These are phyloP conservation scores for Rhodosporidiobolus sp. DNA, from an alignment of 768 basidiomycete genomes.

Conservation along the genomic window DNA sequence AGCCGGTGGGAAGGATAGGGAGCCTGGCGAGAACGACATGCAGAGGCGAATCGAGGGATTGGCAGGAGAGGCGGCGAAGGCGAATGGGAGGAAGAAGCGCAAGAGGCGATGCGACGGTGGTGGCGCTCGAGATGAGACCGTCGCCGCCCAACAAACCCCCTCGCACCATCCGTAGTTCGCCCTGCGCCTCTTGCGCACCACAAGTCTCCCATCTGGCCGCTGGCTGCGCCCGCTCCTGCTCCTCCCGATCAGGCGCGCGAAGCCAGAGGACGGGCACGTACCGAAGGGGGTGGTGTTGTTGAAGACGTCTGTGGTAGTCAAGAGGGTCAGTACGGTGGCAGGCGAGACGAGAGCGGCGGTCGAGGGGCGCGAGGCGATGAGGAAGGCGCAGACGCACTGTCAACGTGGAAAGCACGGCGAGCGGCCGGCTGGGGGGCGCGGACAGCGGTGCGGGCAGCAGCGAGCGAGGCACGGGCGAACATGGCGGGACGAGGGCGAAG, in stretches of 20 bases:
- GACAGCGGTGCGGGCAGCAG: constrained; percentile 16
- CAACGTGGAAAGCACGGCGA: constrained; percentile 33
- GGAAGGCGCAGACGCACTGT: constrained; percentile 21
- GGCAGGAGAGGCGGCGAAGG: no score
- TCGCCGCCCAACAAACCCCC: no score
- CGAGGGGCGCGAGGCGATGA: neutral
- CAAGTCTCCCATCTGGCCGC: no score
- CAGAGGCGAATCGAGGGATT: no score
- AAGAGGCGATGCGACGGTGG: no score
- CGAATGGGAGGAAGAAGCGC: no score
- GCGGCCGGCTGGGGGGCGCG: constrained; percentile 11
- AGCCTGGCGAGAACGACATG: no score
- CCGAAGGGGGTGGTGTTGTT: constrained; percentile 38
- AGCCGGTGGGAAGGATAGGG: no score
- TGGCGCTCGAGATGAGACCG: no score
- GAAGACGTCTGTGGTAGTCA: constrained; percentile 18
- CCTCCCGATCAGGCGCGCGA: neutral
- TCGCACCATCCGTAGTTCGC: no score
- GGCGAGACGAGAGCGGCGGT: neutral
- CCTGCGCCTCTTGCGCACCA: no score
- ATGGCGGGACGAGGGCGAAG: neutral
- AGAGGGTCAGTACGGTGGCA: neutral
- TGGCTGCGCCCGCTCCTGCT: no score
- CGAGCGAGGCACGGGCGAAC: constrained; percentile 29
- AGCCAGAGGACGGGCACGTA: neutral